These are phyloP conservation scores for Dimocarpus longan DNA, from an alignment of 345 rosid genomes.

Conservation along the genomic window DNA sequence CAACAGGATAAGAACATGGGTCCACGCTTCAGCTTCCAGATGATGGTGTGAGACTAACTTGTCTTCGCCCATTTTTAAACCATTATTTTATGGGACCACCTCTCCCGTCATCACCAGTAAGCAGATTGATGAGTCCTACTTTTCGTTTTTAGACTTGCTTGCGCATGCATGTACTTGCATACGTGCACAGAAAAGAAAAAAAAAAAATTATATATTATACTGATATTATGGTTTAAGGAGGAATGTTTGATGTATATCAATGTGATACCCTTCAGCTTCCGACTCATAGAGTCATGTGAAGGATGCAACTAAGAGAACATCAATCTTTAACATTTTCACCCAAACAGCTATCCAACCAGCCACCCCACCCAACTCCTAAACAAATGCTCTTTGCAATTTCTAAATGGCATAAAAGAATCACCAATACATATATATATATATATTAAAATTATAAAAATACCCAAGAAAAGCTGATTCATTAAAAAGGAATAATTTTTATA, in stretches of 20 bases:
- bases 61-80: constrained; percentile 27
- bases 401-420: too few species aligned
- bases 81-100: constrained; percentile 20
- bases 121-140: constrained; percentile 30
- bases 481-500: too few species aligned
- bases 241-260: neutral
- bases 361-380: neutral
- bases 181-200: neutral
- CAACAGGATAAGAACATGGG: constrained; percentile 43
- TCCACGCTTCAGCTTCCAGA: constrained; percentile 43
- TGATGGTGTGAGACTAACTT: constrained; percentile 31
- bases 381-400: too few species aligned
- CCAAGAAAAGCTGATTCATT: too few species aligned
- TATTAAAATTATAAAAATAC: too few species aligned
- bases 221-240: neutral
- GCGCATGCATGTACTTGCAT: neutral
- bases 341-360: neutral
- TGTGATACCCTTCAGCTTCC: too few species aligned
- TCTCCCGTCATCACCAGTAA: neutral
- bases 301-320: neutral
- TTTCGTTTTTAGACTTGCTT: neutral
- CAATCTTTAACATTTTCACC: neutral
- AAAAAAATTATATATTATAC: neutral
- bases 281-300: too few species aligned
- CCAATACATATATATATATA: too few species aligned